Percentiles rank a stretch among this genome's conserved stretches.
phyloP scores from a whole-genome alignment of 2,329 filamentous ascomycete genomes.

The Pseudovirgaria hyperparasitica region DNA sequence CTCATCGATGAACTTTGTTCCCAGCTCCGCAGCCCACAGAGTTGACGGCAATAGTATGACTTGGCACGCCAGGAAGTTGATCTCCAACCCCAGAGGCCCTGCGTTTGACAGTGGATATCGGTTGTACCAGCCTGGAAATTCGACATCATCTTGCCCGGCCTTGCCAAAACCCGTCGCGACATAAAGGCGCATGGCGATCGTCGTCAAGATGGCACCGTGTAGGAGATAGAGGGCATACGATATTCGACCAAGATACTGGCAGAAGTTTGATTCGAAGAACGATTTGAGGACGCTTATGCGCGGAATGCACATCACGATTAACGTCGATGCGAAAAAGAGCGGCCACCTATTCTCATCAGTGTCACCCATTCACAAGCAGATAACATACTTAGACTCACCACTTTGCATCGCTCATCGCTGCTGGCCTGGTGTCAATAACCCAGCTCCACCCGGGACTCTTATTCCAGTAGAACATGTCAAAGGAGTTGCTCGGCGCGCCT shows the following conservation, averaged over 20 bases:
- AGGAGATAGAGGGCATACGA: conserved; percentile 47
- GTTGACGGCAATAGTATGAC: conserved; percentile 31
- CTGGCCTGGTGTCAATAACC: conserved; percentile 48
- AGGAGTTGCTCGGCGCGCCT: conserved; percentile 44
- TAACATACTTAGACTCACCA: no score
- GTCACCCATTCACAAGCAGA: no score
- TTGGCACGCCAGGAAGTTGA: conserved; percentile 47
- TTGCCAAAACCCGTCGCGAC: conserved; percentile 45
- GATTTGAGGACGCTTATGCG: conserved; percentile 38
- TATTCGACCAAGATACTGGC: conserved; percentile 44
- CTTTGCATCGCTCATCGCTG: conserved; percentile 53
- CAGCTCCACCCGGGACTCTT: conserved; percentile 48
- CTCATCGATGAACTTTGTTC: conserved; percentile 27
- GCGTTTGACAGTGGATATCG: conserved; percentile 39
- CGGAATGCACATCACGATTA: conserved; percentile 43
- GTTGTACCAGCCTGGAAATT: conserved; percentile 45
- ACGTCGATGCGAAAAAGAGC: conserved; percentile 48
- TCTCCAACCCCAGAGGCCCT: conserved; percentile 49
- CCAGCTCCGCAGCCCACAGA: conserved; percentile 19
- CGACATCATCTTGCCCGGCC: conserved; percentile 34
- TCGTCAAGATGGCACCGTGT: conserved; percentile 37
- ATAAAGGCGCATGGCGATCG: conserved; percentile 46
- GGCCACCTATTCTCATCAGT: no score
- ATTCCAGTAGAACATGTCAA: conserved; percentile 35
- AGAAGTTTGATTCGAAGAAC: conserved; percentile 35